Evolutionary conservation across 345 rosid genomes (phyloP).

Genomic region (Leavenworthia alabamica): DNA sequence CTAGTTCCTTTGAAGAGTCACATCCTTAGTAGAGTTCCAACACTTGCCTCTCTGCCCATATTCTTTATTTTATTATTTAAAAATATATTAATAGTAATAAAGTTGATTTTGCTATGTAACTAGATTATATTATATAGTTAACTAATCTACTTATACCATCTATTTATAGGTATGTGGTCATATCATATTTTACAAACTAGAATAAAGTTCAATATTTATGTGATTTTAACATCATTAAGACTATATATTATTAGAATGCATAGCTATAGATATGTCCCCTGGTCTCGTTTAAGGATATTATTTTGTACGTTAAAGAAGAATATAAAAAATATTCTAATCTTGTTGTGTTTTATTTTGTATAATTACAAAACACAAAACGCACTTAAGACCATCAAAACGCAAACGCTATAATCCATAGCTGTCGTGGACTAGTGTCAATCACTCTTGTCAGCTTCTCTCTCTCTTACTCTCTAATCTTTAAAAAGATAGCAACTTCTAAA

Average conservation of each 20-base stretch:
- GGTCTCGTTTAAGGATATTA: slow-evolving; percentile 33
- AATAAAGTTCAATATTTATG: not conserved
- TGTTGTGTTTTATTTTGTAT: not conserved
- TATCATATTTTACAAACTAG: slow-evolving; percentile 4
- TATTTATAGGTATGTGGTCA: slow-evolving; percentile 21
- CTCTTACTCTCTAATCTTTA: slow-evolving; percentile 10
- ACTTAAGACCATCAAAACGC: slow-evolving; percentile 10
- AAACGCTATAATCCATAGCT: slow-evolving; percentile 23
- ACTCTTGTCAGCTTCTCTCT: slow-evolving; percentile 29
- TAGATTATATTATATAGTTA: not conserved
- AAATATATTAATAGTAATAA: not conserved
- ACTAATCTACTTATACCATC: not conserved
- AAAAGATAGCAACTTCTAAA: slow-evolving; percentile 27
- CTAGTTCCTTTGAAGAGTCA: slow-evolving; percentile 9
- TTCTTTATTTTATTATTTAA: not conserved
- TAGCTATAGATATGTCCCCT: slow-evolving; percentile 14
- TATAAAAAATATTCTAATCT: not conserved
- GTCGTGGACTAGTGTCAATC: slow-evolving; percentile 31
- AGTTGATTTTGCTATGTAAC: slow-evolving; percentile 8
- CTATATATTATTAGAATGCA: not conserved
- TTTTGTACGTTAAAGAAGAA: slow-evolving; percentile 23
- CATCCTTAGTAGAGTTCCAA: slow-evolving; percentile 27
- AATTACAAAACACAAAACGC: not conserved
- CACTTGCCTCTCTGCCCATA: slow-evolving; percentile 19
- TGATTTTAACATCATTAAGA: slow-evolving; percentile 9